phyloP scores from a whole-genome alignment of 768 basidiomycete genomes.

The Pulveroboletus ravenelii region DNA sequence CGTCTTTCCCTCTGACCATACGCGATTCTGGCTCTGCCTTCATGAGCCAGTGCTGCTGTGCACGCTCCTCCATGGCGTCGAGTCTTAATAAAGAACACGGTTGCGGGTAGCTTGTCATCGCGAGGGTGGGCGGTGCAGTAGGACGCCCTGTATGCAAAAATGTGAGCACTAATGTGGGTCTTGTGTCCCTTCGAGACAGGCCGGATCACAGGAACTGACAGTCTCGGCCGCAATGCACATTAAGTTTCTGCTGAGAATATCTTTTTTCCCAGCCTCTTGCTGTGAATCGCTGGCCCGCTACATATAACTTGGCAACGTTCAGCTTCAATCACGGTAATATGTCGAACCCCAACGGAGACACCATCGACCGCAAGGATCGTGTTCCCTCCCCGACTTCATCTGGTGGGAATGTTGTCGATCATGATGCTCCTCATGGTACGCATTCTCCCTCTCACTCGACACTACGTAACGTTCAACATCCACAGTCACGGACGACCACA shows the following conservation, averaged over 20 bases:
- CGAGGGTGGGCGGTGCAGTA: too few relatives aligned
- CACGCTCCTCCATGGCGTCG: slow-evolving; percentile 5
- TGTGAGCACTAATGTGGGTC: too few relatives aligned
- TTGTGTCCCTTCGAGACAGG: too few relatives aligned
- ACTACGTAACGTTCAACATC: slow-evolving; percentile 11
- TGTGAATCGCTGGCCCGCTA: neutral
- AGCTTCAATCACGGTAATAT: slow-evolving; percentile 6
- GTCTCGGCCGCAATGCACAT: slow-evolving; percentile 1
- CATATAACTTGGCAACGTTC: slow-evolving; percentile 15
- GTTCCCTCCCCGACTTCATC: slow-evolving; percentile 37
- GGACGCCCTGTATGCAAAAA: too few relatives aligned
- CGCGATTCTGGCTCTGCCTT: slow-evolving; percentile 87
- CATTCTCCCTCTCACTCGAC: slow-evolving; percentile 3
- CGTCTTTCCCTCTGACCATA: slow-evolving; percentile 81
- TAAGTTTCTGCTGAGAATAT: neutral
- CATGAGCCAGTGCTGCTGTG: slow-evolving; percentile 56
- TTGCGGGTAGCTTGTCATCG: too few relatives aligned
- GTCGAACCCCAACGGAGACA: slow-evolving; percentile 23
- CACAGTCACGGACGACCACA: slow-evolving; percentile 62
- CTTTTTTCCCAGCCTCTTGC: slow-evolving; percentile 4
- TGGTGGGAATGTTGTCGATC: slow-evolving; percentile 67
- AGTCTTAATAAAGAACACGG: too few relatives aligned
- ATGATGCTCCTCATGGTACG: slow-evolving; percentile 61
- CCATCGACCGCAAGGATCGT: slow-evolving; percentile 50
- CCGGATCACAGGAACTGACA: neutral